Conservation (phyloP, 2,329 filamentous ascomycete species). For the Tolypocladium tundrense region DNA sequence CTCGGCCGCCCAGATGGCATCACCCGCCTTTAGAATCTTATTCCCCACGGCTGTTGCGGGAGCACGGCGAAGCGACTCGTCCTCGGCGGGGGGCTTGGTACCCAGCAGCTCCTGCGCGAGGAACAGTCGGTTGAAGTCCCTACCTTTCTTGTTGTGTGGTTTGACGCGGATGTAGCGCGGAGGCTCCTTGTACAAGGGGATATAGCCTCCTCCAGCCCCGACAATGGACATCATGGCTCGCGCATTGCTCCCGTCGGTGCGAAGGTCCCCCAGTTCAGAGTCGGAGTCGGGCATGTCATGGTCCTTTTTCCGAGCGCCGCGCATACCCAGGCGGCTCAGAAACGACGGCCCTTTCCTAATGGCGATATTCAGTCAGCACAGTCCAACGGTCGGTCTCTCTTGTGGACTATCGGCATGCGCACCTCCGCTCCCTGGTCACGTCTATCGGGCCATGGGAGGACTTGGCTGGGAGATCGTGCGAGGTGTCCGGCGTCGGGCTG, state of each 20-base stretch:
- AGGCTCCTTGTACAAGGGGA: conserved; percentile 78
- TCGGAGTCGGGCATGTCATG: conserved; percentile 49
- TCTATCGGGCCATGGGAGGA: conserved; percentile 29
- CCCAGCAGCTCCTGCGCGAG: conserved; percentile 80
- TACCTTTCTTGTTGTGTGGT: conserved; percentile 67
- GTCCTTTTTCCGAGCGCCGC: conserved; percentile 64
- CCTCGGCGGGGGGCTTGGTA: conserved; percentile 29
- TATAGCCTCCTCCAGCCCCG: conserved; percentile 59
- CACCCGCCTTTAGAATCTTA: conserved; percentile 33
- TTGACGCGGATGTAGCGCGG: conserved; percentile 85
- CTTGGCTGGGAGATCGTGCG: conserved; percentile 30
- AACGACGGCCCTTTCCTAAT: conserved; percentile 79
- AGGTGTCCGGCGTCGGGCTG: conserved; percentile 32
- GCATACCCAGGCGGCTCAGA: conserved; percentile 69
- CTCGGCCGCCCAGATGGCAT: conserved; percentile 83
- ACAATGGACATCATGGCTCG: conserved; percentile 71
- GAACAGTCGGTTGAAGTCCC: conserved; percentile 80
- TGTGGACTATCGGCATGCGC: conserved; percentile 6
- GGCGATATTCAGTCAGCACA: conserved; percentile 5
- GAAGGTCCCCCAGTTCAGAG: conserved; percentile 57
- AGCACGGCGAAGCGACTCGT: conserved; percentile 15
- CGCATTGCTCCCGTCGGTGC: conserved; percentile 73
- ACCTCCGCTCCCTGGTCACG: conserved; percentile 55
- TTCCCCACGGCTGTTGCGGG: conserved; percentile 28
- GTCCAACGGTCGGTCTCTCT: neutral